Evolutionary conservation across 257 asterid species (phyloP), one percentile per base, ranked within the genome.

Genomic region (Fraxinus quadrangulata): DNA sequence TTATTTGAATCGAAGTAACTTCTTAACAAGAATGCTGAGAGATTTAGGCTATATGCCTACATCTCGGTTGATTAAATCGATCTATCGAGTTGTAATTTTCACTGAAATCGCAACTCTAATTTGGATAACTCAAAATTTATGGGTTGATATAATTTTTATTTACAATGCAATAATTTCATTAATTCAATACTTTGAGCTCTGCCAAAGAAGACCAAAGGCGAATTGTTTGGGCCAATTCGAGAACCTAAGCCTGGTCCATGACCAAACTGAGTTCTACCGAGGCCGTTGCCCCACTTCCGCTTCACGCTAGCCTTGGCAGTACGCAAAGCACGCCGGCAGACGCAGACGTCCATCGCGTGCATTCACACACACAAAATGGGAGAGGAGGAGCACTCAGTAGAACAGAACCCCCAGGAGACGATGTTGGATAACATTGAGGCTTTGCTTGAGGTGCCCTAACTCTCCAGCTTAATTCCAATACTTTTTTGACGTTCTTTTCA

Each of bases 391-490:
- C 79, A 71, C 71, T 24, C 71, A 0, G 81, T 80, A 39, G 89
- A 73, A 34, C 85, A 63, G 61, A 79, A 79, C 79, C 78, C 78
- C 5, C 84, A 69, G 4, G 89, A 68, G 67, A 75, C 85, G 36
- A 47, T 81, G 67, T 14, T 83, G 70, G 92, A 85, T 11, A 61
- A 59, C 75, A 54, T 87, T 37, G 88, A 85, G 9, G 89, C 87
- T 31, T 78, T 88, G 77, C 90, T 88, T 12, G 91, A 85, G 95
- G 92, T 90, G 77, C 73, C 63, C 34, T n/a, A 23, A 26, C 34
- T 23, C 36, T 12, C n/a, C 36, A 2, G 19, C 34, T 63, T 9
- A 63, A 63, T 63, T 63, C 34, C 30, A 61, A 23, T 61, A 21
- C 1, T 61, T 23, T 10, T 61, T 14, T 9, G 33, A 26, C 17